These are phyloP conservation scores for Xylariomycetidae sp. DNA, from an alignment of 2,329 filamentous ascomycete genomes.

Conservation along the genomic window DNA sequence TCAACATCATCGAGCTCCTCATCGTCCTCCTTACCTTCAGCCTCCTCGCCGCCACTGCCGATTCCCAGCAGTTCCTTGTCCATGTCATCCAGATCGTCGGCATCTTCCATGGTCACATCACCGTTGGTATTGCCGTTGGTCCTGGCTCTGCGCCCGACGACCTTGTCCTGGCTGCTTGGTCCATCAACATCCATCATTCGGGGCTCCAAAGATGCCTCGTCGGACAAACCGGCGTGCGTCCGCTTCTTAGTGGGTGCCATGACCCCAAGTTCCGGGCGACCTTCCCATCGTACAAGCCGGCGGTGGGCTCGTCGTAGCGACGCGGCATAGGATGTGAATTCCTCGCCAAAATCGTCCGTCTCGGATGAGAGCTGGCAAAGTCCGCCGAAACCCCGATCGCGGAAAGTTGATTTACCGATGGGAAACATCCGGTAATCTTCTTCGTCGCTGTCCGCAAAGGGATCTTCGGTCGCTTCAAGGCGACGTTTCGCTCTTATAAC, in stretches of 20 bases:
- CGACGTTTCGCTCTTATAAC: conserved; percentile 62
- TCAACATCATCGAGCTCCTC: conserved; percentile 31
- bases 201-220: conserved; percentile 12
- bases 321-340: conserved; percentile 59
- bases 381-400: conserved; percentile 56
- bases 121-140: conserved; percentile 29
- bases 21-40: conserved; percentile 35
- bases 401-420: conserved; percentile 35
- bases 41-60: conserved; percentile 37
- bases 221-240: conserved; percentile 15
- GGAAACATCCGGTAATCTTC: conserved; percentile 37
- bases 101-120: conserved; percentile 39
- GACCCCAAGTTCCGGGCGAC: conserved; percentile 38
- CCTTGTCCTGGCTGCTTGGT: conserved; percentile 26
- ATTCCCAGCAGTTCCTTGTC: conserved; percentile 46
- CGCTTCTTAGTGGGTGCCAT: conserved; percentile 40
- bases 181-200: conserved; percentile 20
- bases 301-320: conserved; percentile 58
- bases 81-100: conserved; percentile 48
- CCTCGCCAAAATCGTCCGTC: conserved; percentile 70
- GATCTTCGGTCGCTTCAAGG: conserved; percentile 48
- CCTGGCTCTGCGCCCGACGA: conserved; percentile 21
- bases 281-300: conserved; percentile 65
- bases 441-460: conserved; percentile 57
- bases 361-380: conserved; percentile 57